Evolutionary conservation across 176 grass and related monocot genomes (phyloP).

Genomic region (Oryza brachyantha): DNA sequence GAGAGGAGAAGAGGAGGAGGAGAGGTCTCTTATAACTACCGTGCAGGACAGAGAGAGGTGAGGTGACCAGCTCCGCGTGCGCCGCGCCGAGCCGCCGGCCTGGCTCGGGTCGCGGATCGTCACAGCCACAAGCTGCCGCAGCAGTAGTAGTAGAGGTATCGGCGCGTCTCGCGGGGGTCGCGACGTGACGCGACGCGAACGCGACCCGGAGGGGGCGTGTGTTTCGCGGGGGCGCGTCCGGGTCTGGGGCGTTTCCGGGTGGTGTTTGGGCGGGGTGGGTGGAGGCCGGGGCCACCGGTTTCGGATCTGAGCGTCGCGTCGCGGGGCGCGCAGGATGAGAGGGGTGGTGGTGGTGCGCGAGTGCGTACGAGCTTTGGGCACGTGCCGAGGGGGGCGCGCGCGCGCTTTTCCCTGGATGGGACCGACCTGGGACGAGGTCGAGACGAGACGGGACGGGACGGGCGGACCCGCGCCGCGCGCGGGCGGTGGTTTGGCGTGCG

Average conservation of each 20-base stretch:
- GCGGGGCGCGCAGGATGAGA: not conserved
- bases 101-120: not conserved
- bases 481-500: no score
- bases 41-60: not conserved
- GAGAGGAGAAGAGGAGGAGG: constrained; percentile 12
- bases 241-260: constrained; percentile 4
- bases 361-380: constrained; percentile 49
- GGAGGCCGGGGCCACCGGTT: not conserved
- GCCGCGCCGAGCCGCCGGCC: constrained; percentile 24
- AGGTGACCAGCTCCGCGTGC: constrained; percentile 47
- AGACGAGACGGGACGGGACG: not conserved
- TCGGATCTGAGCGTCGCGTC: constrained; percentile 14
- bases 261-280: not conserved
- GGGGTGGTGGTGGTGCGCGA: not conserved
- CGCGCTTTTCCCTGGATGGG: not conserved
- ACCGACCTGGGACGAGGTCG: not conserved
- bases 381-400: constrained; percentile 18
- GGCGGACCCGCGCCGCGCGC: no score
- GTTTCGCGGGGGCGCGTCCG: not conserved
- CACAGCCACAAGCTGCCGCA: no score
- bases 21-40: constrained; percentile 45
- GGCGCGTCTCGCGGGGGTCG: not conserved
- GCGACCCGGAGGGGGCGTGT: constrained; percentile 10
- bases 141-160: constrained; percentile 15
- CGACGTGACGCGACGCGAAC: not conserved